Percentiles rank a stretch among this genome's conserved stretches.
phyloP scores from a whole-genome alignment of 225 moss, liverwort and hornwort species.

The Sphagnum contortum region DNA sequence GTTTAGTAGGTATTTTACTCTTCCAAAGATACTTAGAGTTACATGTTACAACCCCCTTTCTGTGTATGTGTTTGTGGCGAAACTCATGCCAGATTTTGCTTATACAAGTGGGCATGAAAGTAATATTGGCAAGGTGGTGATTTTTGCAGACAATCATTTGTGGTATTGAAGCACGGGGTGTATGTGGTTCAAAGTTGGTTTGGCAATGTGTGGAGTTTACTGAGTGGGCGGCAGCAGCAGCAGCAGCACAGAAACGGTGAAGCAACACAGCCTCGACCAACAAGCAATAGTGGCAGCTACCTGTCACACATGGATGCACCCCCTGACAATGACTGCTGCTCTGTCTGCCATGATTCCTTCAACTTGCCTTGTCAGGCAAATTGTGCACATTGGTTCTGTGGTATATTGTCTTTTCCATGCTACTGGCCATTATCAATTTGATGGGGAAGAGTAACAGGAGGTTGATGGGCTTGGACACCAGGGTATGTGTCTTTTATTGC shows the following conservation, averaged over 20 bases:
- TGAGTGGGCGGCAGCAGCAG: constrained; percentile 48
- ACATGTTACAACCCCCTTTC: no score
- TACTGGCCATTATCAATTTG: neutral
- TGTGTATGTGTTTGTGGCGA: no score
- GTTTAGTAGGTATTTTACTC: no score
- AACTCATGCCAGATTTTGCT: no score
- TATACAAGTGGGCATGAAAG: no score
- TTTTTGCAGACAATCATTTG: constrained; percentile 62
- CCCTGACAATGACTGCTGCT: constrained; percentile 79
- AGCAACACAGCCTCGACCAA: constrained; percentile 12
- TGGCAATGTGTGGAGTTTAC: constrained; percentile 47
- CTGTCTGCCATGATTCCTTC: constrained; percentile 89
- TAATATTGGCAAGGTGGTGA: neutral
- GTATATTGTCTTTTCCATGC: constrained; percentile 18
- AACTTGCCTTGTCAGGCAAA: constrained; percentile 89
- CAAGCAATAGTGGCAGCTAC: constrained; percentile 34
- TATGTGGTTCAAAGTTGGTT: constrained; percentile 58
- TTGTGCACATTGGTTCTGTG: constrained; percentile 98
- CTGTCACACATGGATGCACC: constrained; percentile 73
- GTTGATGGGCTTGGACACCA: neutral
- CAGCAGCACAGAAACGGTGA: constrained; percentile 3
- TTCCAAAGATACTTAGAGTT: no score
- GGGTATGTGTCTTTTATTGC: neutral
- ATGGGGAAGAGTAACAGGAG: neutral
- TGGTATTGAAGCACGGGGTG: constrained; percentile 69